Evolutionary conservation across 768 basidiomycete species (phyloP).

Genomic region (Atractiella rhizophila): DNA sequence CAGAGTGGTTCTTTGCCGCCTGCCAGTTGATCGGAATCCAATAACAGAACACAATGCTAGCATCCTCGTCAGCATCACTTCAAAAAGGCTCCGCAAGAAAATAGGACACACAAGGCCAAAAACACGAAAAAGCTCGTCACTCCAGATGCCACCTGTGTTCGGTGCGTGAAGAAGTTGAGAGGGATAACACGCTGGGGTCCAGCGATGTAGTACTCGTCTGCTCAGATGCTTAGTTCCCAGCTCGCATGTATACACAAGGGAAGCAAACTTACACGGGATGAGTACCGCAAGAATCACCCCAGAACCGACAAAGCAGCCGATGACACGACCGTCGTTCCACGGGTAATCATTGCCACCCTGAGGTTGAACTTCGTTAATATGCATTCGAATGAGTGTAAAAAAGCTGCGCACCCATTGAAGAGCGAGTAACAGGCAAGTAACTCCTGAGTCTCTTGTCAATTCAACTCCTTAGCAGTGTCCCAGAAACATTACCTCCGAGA

Average conservation of each 20-base stretch:
- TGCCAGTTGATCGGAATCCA: slow-evolving; percentile 21
- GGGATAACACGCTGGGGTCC: slow-evolving; percentile 22
- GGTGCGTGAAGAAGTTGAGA: slow-evolving; percentile 18
- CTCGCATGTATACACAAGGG: slow-evolving; percentile 14
- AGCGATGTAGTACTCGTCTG: slow-evolving; percentile 17
- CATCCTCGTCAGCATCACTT: neutral
- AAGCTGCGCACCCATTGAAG: neutral
- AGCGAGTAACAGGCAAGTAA: slow-evolving; percentile 1
- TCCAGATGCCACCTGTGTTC: slow-evolving; percentile 1
- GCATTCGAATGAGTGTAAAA: neutral
- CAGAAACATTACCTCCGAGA: too few relatives aligned
- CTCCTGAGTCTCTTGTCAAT: too few relatives aligned
- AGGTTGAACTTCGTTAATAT: neutral
- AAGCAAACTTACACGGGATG: too few relatives aligned
- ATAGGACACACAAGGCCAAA: slow-evolving; percentile 12
- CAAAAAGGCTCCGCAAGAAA: slow-evolving; percentile 13
- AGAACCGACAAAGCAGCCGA: slow-evolving; percentile 19
- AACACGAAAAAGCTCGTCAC: slow-evolving; percentile 5
- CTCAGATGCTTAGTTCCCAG: slow-evolving; percentile 7
- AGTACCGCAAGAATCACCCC: slow-evolving; percentile 8
- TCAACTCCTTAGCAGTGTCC: too few relatives aligned
- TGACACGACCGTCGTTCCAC: slow-evolving; percentile 28
- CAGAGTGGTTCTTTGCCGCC: too few relatives aligned
- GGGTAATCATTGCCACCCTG: slow-evolving; percentile 26
- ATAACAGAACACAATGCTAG: slow-evolving; percentile 17